These are phyloP conservation scores for Globisporangium acanthophoron DNA, from an alignment of 352 stramenopile genomes.

Conservation along the genomic window DNA sequence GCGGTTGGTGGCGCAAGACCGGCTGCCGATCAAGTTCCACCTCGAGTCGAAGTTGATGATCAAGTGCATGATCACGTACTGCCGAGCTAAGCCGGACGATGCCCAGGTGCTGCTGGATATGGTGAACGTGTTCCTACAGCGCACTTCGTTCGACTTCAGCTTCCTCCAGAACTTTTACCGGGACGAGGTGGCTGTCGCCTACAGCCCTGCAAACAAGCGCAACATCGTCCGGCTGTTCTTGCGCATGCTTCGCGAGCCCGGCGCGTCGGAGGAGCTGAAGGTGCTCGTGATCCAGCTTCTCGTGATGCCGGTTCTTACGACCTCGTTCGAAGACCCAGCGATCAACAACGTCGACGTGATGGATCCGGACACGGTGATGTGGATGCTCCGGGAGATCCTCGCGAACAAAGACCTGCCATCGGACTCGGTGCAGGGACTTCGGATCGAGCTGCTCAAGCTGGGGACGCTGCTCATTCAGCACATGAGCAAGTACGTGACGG, in stretches of 20 bases:
- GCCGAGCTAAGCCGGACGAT: conserved; percentile 88
- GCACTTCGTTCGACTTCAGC: conserved; percentile 91
- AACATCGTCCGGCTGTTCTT: conserved; percentile 89
- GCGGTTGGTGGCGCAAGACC: conserved; percentile 62
- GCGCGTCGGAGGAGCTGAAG: conserved; percentile 86
- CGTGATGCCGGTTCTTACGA: conserved; percentile 91
- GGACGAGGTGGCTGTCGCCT: conserved; percentile 72
- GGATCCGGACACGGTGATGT: conserved; percentile 82
- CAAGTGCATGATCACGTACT: conserved; percentile 95
- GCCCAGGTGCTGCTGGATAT: conserved; percentile 96
- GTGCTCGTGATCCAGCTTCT: conserved; percentile 91
- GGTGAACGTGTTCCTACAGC: conserved; percentile 92
- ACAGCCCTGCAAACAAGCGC: conserved; percentile 65
- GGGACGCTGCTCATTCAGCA: conserved; percentile 95
- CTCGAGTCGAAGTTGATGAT: conserved; percentile 94
- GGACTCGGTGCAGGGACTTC: conserved; percentile 71
- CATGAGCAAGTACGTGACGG: conserved; percentile 89
- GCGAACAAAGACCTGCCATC: conserved; percentile 75
- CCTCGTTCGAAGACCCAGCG: conserved; percentile 75
- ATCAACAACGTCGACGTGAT: conserved; percentile 83
- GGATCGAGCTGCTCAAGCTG: conserved; percentile 93
- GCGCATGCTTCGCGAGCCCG: conserved; percentile 72
- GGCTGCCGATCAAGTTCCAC: conserved; percentile 89
- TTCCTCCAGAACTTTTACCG: conserved; percentile 91
- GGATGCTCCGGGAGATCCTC: conserved; percentile 86